Base-by-base conservation (phyloP, 169 alveolate species). In the Theileria sp. region DNA sequence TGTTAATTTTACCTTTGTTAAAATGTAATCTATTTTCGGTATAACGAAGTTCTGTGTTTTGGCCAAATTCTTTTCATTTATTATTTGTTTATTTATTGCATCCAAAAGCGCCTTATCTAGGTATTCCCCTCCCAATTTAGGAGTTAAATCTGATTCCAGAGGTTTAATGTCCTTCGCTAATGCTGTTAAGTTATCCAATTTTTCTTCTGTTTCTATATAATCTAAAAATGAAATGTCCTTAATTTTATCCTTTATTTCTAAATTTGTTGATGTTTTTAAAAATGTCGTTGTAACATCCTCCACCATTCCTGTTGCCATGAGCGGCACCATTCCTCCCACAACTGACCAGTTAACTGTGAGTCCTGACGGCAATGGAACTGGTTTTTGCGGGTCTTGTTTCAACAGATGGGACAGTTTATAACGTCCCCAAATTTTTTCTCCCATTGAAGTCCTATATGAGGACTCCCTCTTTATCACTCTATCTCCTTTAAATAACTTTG, bases 401-500 rank as follows among this genome's bases (percentile, higher is more conserved):
- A 85, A 68, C 25, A 85, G 34, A 0, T 85, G 87, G 19, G 88
- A 68, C 13, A 85, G 75, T 32, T 68, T 62, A 44, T 62, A 72
- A 9, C 91, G 44, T 3, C 91, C 91, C 91, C 91, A 85, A 23
- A 75, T 75, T 6, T 66, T 32, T 51, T 85, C 79, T 30, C 72
- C 91, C 71, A 70, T 13, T 3, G 80, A 23, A 19, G 17, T 72
- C 26, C 69, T 78, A 36, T 67, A 51, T 56, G 81, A 26, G 9
- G 91, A 85, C 64, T 85, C 87, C 30, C 91, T 50, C 78, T 85
- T 85, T 13, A 85, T 75, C 23, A 85, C 88, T 44, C 91, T 25
- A 36, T 85, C 75, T 6, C 91, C 91, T 79, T 78, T 85, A 75
- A 49, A 85, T 8, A 85, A 75, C 75, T 85, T 85, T 17, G 87